Evolutionary conservation across 768 basidiomycete species (phyloP).

Genomic region (Russula vinacea): DNA sequence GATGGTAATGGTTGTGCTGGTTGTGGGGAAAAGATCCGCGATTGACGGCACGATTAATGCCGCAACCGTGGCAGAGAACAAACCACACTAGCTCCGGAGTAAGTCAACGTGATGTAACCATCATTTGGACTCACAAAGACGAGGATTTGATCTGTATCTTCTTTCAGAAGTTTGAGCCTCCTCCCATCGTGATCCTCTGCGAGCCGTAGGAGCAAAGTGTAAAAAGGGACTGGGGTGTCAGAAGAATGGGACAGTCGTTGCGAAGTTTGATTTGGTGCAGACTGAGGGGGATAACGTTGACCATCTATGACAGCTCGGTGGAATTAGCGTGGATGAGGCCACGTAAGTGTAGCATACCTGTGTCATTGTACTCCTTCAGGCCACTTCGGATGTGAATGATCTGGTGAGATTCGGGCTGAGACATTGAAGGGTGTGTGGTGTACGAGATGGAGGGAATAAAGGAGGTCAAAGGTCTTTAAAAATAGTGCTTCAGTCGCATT

Average conservation of each 20-base stretch:
- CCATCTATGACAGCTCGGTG: not conserved
- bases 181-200: not conserved
- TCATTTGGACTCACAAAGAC: slow-evolving; percentile 1
- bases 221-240: not conserved
- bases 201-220: not conserved
- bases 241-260: not conserved
- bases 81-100: not conserved
- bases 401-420: too few relatives aligned
- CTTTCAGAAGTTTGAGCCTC: not conserved
- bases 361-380: too few relatives aligned
- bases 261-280: not conserved
- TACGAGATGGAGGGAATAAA: too few relatives aligned
- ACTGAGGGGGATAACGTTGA: not conserved
- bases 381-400: too few relatives aligned
- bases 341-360: too few relatives aligned
- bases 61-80: slow-evolving; percentile 11
- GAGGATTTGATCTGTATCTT: not conserved
- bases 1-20: too few relatives aligned
- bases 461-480: too few relatives aligned
- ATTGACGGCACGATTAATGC: not conserved
- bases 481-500: too few relatives aligned
- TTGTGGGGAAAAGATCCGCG: too few relatives aligned
- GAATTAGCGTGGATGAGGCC: too few relatives aligned
- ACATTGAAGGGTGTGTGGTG: too few relatives aligned
- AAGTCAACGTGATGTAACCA: not conserved